Evolutionary conservation across 768 basidiomycete species (phyloP).

Genomic region (Psilocybe azurescens): DNA sequence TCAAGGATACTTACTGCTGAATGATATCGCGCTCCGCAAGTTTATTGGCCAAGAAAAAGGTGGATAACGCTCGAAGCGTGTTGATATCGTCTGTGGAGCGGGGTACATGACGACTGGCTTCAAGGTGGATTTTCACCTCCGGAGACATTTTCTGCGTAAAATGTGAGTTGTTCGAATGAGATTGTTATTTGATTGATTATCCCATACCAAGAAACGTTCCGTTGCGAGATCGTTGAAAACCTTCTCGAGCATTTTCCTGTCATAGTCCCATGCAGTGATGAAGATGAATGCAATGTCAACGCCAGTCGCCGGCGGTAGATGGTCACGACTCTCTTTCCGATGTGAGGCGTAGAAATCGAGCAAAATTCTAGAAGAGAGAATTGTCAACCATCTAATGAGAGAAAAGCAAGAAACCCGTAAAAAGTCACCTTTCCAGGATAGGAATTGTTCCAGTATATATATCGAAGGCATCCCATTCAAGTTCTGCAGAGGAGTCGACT

Average conservation of each 20-base stretch:
- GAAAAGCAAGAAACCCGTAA: too few relatives aligned
- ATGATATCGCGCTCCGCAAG: conserved; percentile 11
- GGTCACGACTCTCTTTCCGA: conserved; percentile 1
- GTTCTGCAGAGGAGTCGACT: conserved; percentile 12
- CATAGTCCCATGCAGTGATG: conserved; percentile 20
- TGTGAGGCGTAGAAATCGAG: conserved; percentile 1
- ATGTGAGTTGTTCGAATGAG: neutral
- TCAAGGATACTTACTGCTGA: neutral
- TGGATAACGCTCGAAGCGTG: conserved; percentile 1
- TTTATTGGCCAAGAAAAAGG: neutral
- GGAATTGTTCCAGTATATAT: neutral
- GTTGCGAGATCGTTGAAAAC: conserved; percentile 8
- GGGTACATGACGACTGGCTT: neutral
- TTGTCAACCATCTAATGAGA: too few relatives aligned
- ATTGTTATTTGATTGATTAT: neutral
- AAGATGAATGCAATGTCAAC: conserved; percentile 16
- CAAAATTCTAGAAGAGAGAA: neutral
- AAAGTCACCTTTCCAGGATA: neutral
- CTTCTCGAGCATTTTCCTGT: conserved; percentile 17
- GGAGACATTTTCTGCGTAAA: conserved; percentile 3
- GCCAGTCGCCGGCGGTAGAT: conserved; percentile 14
- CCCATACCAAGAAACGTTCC: conserved; percentile 14
- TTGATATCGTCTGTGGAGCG: conserved; percentile 6
- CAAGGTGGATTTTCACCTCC: neutral
- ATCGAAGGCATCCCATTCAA: conserved; percentile 2